phyloP scores from a whole-genome alignment of 176 grass and related monocot species.

The Aechmea fasciata region DNA sequence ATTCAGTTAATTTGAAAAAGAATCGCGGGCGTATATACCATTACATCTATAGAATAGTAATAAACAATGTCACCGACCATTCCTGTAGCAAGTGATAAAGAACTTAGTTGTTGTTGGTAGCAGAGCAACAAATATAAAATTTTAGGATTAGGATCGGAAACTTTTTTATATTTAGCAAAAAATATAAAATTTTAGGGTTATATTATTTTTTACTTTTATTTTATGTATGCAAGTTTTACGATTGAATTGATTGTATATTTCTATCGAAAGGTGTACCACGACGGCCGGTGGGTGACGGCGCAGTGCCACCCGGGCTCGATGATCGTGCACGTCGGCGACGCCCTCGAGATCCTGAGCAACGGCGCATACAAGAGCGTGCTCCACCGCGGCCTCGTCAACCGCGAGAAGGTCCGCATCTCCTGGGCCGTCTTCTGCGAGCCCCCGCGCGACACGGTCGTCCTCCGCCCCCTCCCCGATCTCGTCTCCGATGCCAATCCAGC shows the following conservation, averaged over 20 bases:
- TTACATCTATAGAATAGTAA: no score
- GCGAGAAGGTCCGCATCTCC: constrained; percentile 56
- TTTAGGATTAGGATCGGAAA: no score
- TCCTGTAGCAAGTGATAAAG: no score
- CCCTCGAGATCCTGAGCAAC: constrained; percentile 86
- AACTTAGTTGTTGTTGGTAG: no score
- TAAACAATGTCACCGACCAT: no score
- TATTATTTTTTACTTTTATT: no score
- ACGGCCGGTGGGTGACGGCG: constrained; percentile 55
- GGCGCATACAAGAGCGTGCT: constrained; percentile 80
- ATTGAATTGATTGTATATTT: background rate
- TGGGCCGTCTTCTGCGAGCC: constrained; percentile 97
- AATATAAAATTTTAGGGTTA: no score
- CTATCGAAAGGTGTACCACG: constrained; percentile 35
- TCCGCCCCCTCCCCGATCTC: constrained; percentile 52
- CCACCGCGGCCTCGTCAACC: constrained; percentile 87
- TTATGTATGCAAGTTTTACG: background rate
- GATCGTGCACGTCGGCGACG: constrained; percentile 79
- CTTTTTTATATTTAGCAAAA: no score
- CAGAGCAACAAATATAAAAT: no score
- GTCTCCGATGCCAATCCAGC: constrained; percentile 14
- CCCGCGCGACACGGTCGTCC: constrained; percentile 42
- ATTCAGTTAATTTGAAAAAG: no score
- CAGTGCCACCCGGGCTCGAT: constrained; percentile 42
- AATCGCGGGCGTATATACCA: no score